Percentiles rank a stretch among this genome's conserved stretches.
phyloP scores from a whole-genome alignment of 1,284 basidiomycete species.

The Ustilago crameri region DNA sequence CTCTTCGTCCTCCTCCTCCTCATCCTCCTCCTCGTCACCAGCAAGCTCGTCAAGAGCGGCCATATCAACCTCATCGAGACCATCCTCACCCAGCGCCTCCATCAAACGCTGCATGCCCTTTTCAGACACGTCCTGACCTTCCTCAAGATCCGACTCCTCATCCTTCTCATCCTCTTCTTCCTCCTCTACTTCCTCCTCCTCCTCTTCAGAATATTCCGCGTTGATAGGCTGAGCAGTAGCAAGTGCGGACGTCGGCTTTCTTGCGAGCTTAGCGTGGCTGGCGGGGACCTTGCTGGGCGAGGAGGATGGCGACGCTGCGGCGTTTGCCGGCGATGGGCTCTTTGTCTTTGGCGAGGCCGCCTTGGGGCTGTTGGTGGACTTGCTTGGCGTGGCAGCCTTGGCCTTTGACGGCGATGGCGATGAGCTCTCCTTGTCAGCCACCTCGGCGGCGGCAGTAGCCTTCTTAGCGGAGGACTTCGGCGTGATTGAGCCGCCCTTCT shows the following conservation, averaged over 20 bases:
- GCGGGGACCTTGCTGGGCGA: constrained; percentile 38
- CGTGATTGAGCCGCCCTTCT: constrained; percentile 19
- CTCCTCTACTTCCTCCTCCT: constrained; percentile 27
- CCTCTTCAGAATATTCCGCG: constrained; percentile 43
- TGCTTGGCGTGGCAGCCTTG: constrained; percentile 13
- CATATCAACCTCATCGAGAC: constrained; percentile 59
- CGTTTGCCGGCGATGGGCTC: constrained; percentile 7
- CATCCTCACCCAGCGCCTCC: constrained; percentile 63
- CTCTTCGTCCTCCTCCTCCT: constrained; percentile 40
- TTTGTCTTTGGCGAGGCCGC: constrained; percentile 25
- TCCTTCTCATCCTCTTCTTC: constrained; percentile 37
- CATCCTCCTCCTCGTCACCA: constrained; percentile 40
- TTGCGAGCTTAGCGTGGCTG: constrained; percentile 35
- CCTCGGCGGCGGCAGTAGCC: background rate
- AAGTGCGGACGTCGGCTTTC: constrained; percentile 38
- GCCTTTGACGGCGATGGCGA: constrained; percentile 14
- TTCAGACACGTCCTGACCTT: constrained; percentile 62
- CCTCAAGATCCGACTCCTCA: constrained; percentile 53
- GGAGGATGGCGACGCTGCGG: background rate
- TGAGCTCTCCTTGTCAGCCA: background rate
- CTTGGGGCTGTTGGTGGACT: constrained; percentile 14
- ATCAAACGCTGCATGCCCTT: constrained; percentile 63
- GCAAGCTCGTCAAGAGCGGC: constrained; percentile 53
- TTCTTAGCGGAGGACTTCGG: constrained; percentile 30
- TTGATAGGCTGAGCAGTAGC: constrained; percentile 45